Base-by-base conservation (phyloP, 1,284 basidiomycete genomes). In the Heliocybe sulcata region DNA sequence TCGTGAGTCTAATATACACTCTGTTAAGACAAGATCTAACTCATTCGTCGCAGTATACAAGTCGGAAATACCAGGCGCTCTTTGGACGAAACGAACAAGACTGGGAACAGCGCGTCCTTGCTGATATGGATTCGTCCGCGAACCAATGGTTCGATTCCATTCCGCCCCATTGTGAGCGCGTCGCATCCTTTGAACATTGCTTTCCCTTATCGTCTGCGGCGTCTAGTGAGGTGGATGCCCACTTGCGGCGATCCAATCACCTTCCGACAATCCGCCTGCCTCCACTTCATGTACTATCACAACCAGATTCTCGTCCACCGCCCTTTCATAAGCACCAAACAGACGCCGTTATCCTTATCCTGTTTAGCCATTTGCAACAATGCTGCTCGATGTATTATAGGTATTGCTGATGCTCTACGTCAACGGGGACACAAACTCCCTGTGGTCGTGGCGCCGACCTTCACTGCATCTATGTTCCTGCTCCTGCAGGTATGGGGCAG, bases 401-500 rank as follows among this genome's bases (percentile, higher is more conserved):
- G 89, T 63, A 77, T 94, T 31, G 72, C 86, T 23, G 84, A 91
- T 59, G 71, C 77, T 3, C 75, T 77, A 55, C 68, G 72, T 54
- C 69, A 67, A 54, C 69, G 78, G 27, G 19, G 38, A 4, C 8
- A 42, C 6, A 42, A 3, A 16, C 19, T n/a, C 16, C 38, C 38
- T 42, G 38, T 64, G 12, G 57, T 73, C 69, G 67, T 74, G 55
- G 61, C 76, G n/a, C 38, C 38, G 12, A 73, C 81, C 1, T 88
- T 87, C 65, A 84, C 83, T 0, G 76, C 85, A 0, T 83, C 79
- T 0, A 79, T 89, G 55, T 81, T 90, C 19, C 72, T 91, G 3
- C 69, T 92, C 52, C 72, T 92, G 58, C 86, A 82, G 59, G 82
- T 90, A 19, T 92, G 89, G 80, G 83, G 84, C 12, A 82, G 81